These are phyloP conservation scores for Jackrogersella minutella DNA, from an alignment of 495 filamentous ascomycete genomes.

Conservation along the genomic window DNA sequence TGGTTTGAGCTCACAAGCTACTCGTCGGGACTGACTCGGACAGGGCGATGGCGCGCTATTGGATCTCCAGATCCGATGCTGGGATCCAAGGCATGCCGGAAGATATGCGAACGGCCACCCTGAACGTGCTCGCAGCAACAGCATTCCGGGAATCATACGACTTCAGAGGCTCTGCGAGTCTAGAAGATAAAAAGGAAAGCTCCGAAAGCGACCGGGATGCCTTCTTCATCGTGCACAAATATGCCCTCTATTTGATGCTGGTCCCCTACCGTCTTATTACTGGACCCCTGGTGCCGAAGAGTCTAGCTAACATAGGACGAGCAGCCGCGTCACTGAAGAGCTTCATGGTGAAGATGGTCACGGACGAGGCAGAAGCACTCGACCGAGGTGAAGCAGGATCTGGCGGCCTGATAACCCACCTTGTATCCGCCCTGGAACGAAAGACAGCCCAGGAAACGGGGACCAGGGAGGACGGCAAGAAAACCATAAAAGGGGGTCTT, in stretches of 20 bases:
- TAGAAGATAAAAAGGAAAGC: slow-evolving; percentile 11
- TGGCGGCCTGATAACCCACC: slow-evolving; percentile 26
- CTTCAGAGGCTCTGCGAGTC: slow-evolving; percentile 38
- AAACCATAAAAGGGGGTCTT: slow-evolving; percentile 19
- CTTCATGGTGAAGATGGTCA: slow-evolving; percentile 34
- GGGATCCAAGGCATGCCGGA: slow-evolving; percentile 25
- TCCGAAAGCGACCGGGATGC: slow-evolving; percentile 39
- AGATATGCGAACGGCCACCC: slow-evolving; percentile 46
- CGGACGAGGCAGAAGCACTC: slow-evolving; percentile 23
- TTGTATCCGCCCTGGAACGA: too few relatives aligned
- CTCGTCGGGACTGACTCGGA: slow-evolving; percentile 5
- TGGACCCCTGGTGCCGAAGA: neutral
- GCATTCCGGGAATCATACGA: slow-evolving; percentile 48
- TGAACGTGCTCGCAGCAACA: slow-evolving; percentile 48
- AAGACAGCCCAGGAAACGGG: too few relatives aligned
- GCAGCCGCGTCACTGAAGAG: slow-evolving; percentile 39
- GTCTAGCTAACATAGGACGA: neutral
- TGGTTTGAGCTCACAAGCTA: too few relatives aligned
- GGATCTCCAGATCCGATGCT: slow-evolving; percentile 26
- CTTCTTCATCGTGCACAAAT: slow-evolving; percentile 37
- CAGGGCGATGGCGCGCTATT: slow-evolving; percentile 49
- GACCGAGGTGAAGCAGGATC: neutral
- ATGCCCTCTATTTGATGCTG: slow-evolving; percentile 35
- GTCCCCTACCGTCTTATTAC: neutral
- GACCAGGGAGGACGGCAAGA: too few relatives aligned